These are phyloP conservation scores for Zygosaccharomyces pseudobailii DNA, from an alignment of 1,139 yeast genomes.

Conservation along the genomic window DNA sequence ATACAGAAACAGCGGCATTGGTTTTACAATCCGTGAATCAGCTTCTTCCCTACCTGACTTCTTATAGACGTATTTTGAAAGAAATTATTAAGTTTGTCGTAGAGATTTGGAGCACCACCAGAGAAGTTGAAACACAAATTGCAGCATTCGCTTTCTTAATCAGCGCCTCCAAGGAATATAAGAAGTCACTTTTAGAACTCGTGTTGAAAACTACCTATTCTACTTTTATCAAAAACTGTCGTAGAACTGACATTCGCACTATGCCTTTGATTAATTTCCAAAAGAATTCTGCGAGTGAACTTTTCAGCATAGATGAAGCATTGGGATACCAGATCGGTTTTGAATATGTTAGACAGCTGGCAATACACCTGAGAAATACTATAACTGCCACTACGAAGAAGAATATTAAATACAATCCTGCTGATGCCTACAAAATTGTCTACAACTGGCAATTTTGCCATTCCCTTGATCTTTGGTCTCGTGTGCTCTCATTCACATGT, in stretches of 20 bases:
- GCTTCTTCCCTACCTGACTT: constrained; percentile 73
- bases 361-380: constrained; percentile 84
- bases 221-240: constrained; percentile 71
- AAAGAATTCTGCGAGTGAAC: constrained; percentile 82
- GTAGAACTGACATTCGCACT: constrained; percentile 81
- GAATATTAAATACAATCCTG: constrained; percentile 46
- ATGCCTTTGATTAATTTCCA: constrained; percentile 82
- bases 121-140: constrained; percentile 67
- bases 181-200: constrained; percentile 53
- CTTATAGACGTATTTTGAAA: constrained; percentile 74
- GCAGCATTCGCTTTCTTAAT: constrained; percentile 85
- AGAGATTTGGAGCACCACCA: constrained; percentile 70
- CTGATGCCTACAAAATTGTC: constrained; percentile 50
- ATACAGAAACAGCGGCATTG: constrained; percentile 78
- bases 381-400: constrained; percentile 65
- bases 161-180: constrained; percentile 64
- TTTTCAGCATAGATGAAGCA: constrained; percentile 69
- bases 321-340: constrained; percentile 85
- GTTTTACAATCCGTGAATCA: constrained; percentile 66
- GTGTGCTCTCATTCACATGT: constrained; percentile 70
- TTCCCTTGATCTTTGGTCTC: constrained; percentile 94
- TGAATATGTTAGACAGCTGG: constrained; percentile 88
- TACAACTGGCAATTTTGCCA: constrained; percentile 98
- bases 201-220: constrained; percentile 72
- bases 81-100: constrained; percentile 63